These are phyloP conservation scores for Dioscorea zingiberensis DNA, from an alignment of 106 monocot species.

Conservation along the genomic window DNA sequence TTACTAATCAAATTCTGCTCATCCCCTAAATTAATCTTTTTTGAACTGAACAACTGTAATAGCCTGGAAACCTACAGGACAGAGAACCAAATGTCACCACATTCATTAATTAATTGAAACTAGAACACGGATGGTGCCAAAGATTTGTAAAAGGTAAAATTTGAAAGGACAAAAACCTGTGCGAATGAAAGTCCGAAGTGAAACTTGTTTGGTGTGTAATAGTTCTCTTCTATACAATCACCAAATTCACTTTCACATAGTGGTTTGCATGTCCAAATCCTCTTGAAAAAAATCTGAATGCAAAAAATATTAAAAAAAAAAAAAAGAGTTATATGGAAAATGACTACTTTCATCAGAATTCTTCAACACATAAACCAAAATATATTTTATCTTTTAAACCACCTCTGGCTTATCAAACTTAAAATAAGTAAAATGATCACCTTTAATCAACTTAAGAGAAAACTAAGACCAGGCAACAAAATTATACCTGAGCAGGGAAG, in stretches of 20 bases:
- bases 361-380: too few species aligned
- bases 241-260: conserved; percentile 20
- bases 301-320: background rate
- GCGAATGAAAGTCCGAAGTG: conserved; percentile 15
- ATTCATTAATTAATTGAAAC: background rate
- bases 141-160: too few species aligned
- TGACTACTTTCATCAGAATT: too few species aligned
- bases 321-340: too few species aligned
- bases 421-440: too few species aligned
- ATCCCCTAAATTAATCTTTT: conserved; percentile 1
- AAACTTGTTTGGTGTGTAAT: conserved; percentile 19
- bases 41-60: conserved; percentile 15
- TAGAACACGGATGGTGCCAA: too few species aligned
- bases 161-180: conserved; percentile 12
- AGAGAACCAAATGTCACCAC: background rate
- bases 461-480: background rate
- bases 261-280: conserved; percentile 16
- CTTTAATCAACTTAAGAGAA: too few species aligned
- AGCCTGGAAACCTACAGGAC: conserved; percentile 17
- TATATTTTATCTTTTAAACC: too few species aligned
- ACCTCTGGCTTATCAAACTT: too few species aligned
- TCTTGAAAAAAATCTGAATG: conserved; percentile 17
- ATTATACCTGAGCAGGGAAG: conserved; percentile 75
- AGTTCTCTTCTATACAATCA: conserved; percentile 27
- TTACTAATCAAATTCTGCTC: background rate